These are phyloP conservation scores for Penicillium waksmanii DNA, from an alignment of 495 filamentous ascomycete species.

Conservation along the genomic window DNA sequence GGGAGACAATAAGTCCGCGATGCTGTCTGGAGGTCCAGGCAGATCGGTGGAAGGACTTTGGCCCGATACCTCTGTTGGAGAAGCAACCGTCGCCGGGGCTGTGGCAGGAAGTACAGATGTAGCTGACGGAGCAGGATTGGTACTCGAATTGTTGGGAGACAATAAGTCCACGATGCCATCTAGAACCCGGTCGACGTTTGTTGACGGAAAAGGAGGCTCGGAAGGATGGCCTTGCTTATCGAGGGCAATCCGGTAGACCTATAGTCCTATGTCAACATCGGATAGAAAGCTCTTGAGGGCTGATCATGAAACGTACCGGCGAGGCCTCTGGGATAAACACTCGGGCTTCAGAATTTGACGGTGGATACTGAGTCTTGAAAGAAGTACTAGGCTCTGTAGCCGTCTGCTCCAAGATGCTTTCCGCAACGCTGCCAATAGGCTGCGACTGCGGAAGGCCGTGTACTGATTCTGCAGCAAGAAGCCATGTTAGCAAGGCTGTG, in stretches of 20 bases:
- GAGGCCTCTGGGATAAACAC: conserved; percentile 29
- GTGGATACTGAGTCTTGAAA: conserved; percentile 45
- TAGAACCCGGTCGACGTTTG: conserved; percentile 26
- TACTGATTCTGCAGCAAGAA: conserved; percentile 35
- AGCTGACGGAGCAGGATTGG: conserved; percentile 9
- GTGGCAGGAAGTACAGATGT: conserved; percentile 3
- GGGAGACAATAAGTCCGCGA: neutral
- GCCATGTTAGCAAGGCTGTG: conserved; percentile 41
- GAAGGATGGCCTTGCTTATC: conserved; percentile 47
- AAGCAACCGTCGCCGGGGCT: neutral
- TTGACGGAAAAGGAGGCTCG: conserved; percentile 39
- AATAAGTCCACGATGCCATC: conserved; percentile 31
- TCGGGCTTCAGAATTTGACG: conserved; percentile 28
- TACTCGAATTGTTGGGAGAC: conserved; percentile 12
- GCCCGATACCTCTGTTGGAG: neutral
- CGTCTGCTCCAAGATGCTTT: conserved; percentile 21
- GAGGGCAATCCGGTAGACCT: conserved; percentile 45
- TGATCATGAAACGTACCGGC: conserved; percentile 33
- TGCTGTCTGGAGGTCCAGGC: neutral
- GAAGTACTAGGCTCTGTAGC: conserved; percentile 22
- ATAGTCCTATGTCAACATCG: conserved; percentile 9
- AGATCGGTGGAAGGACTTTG: neutral
- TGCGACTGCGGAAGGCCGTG: conserved; percentile 31
- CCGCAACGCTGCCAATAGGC: conserved; percentile 15
- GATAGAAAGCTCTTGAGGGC: neutral